Percentiles rank a stretch among this genome's conserved stretches.
These are phyloP conservation scores for Suillus americanus DNA, from an alignment of 768 basidiomycete species.

Conservation along the genomic window DNA sequence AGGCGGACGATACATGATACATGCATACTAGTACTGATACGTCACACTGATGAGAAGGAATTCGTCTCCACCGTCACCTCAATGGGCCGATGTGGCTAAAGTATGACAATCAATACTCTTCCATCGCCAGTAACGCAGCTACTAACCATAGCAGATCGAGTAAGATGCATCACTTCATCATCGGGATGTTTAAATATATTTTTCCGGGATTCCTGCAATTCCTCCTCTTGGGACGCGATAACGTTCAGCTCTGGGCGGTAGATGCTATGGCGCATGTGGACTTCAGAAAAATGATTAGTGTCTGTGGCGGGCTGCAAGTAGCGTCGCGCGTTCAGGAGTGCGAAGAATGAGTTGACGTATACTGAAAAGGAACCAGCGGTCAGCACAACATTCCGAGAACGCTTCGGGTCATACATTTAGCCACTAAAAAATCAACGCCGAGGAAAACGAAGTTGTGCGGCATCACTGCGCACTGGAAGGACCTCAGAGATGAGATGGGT, in stretches of 20 bases:
- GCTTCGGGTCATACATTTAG: neutral
- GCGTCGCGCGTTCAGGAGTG: constrained; percentile 3
- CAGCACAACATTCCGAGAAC: neutral
- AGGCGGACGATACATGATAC: neutral
- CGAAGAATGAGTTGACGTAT: constrained; percentile 5
- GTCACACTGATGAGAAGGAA: neutral
- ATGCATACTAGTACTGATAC: neutral
- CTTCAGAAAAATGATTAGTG: too few relatives aligned
- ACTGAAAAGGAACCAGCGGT: neutral
- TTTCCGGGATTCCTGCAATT: neutral
- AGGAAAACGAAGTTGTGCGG: neutral
- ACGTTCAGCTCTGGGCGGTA: neutral
- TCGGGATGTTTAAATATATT: neutral
- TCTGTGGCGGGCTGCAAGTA: neutral
- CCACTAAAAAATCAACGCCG: neutral
- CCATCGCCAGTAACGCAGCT: neutral
- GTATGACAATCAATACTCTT: neutral
- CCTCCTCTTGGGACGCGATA: neutral
- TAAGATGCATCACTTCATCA: neutral
- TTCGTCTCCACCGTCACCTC: neutral
- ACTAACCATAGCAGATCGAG: neutral
- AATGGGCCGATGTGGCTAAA: neutral
- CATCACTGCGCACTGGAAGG: neutral
- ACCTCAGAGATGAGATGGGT: neutral
- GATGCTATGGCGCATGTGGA: neutral